Base-by-base conservation (phyloP, 2,329 filamentous ascomycete genomes). In the Pestalotiopsis sp. region DNA sequence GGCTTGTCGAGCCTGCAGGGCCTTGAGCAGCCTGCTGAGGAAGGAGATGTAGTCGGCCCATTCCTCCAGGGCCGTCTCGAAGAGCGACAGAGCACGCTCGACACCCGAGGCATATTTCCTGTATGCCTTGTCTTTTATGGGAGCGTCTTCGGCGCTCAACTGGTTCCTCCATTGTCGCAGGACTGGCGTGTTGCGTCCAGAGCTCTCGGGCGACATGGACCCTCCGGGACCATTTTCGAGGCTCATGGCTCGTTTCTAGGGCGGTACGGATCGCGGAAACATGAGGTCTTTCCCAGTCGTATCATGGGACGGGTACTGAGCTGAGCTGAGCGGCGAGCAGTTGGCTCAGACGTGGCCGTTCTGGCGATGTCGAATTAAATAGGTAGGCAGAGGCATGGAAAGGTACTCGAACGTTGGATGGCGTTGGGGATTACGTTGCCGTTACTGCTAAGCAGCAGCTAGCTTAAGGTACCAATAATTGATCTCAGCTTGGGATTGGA, bases 31-130 rank as follows among this genome's bases (percentile, higher is more conserved):
- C 71, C 94, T 90, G 78, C 93, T 97, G 68, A 99, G 84, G 79
- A 98, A 99, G 20, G 95, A 97, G 76, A 99, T 99, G 79, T 99
- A 99, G 82, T 99, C 96, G 63, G 97, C 96, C 96, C 96, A 99
- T 89, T 99, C 96, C 82, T 98, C 94, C 74, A 98, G 86, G 38
- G 94, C 91, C 17, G 93, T 95, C 78, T 99, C 96, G 83, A 98
- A 99, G 41, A 97, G 86, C 60, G 92, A 89, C 71, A 99, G 87
- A 41, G 94, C 93, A 79, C 94, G 90, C 77, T 98, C 95, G 73
- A 99, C 91, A 69, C 90, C 92, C 63, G 91, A 89, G 59, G 94
- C 94, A 88, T 98, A 99, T 80, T 95, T 92, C 73, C 95, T 93
- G 79, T 93, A 95, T 66, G 86, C 80, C 79, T 91, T 91, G 80